A percentile compares a stretch with the other conserved stretches of the same genome.
These are phyloP conservation scores for Falciphora oryzae DNA, from an alignment of 2,329 filamentous ascomycete genomes.

Conservation along the genomic window DNA sequence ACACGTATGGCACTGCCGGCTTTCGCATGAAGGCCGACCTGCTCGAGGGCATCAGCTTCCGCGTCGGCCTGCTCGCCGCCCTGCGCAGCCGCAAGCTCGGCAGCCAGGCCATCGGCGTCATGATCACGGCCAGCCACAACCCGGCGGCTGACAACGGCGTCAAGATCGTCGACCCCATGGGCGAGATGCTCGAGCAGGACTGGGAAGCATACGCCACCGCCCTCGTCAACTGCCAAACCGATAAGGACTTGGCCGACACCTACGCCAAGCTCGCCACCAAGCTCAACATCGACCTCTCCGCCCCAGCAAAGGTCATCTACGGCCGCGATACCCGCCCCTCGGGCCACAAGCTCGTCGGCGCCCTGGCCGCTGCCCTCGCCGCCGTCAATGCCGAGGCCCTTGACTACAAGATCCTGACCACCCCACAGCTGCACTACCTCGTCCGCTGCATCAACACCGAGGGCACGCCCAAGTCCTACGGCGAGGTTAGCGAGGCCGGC, in stretches of 20 bases:
- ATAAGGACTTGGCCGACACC: constrained; percentile 67
- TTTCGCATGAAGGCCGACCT: constrained; percentile 70
- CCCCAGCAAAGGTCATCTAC: constrained; percentile 76
- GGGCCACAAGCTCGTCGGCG: constrained; percentile 73
- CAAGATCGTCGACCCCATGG: constrained; percentile 95
- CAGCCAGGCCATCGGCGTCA: constrained; percentile 89
- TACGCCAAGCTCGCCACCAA: constrained; percentile 71
- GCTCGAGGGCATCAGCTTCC: constrained; percentile 87
- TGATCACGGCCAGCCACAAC: constrained; percentile 95
- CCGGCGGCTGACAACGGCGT: constrained; percentile 85
- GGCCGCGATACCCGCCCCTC: constrained; percentile 92
- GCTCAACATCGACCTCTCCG: constrained; percentile 67
- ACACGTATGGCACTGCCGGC: constrained; percentile 62
- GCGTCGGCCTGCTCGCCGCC: constrained; percentile 82
- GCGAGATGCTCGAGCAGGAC: constrained; percentile 93
- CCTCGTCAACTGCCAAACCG: constrained; percentile 76
- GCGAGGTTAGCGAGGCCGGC: constrained; percentile 79
- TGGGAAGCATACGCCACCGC: constrained; percentile 89
- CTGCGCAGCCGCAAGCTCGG: constrained; percentile 85
- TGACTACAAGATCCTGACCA: constrained; percentile 89
- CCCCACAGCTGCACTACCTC: constrained; percentile 96
- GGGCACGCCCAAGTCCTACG: constrained; percentile 80
- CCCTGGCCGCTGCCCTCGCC: constrained; percentile 73
- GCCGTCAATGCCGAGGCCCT: constrained; percentile 68
- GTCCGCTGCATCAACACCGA: constrained; percentile 92